A percentile compares a stretch with the other conserved stretches of the same genome.
Conservation (phyloP, 208 protist genomes). For the Wallacemonas sp. region DNA sequence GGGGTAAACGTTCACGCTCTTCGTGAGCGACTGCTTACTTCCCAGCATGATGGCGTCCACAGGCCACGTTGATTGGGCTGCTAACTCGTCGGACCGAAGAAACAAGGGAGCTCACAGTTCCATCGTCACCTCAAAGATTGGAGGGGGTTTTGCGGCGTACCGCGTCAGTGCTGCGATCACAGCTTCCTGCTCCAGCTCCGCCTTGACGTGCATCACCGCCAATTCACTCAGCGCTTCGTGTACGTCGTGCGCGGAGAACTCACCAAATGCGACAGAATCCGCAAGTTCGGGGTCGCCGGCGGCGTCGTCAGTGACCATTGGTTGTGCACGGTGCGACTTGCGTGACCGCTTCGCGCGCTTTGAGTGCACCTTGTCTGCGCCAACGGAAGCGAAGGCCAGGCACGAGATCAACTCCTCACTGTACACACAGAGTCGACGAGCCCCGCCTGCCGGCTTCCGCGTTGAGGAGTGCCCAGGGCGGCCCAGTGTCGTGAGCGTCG, state of each 20-base stretch:
- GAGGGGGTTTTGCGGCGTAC: background rate
- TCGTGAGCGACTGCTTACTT: no score
- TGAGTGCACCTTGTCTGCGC: background rate
- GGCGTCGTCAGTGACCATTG: no score
- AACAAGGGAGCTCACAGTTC: constrained; percentile 4
- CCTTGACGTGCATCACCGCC: constrained; percentile 8
- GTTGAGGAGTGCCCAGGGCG: background rate
- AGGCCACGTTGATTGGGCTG: no score
- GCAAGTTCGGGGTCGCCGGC: background rate
- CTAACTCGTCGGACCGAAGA: no score
- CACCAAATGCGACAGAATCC: background rate
- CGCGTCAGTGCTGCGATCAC: background rate
- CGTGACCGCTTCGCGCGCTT: background rate
- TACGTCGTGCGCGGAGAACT: background rate
- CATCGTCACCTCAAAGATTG: constrained; percentile 2
- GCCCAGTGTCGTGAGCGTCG: background rate
- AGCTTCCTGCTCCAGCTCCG: background rate
- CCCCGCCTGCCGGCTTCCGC: background rate
- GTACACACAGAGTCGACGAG: constrained; percentile 8
- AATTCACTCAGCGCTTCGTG: constrained; percentile 4
- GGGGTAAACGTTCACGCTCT: no score
- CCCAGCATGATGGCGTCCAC: no score
- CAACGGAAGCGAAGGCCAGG: constrained; percentile 10
- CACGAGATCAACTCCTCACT: constrained; percentile 10
- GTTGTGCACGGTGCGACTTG: no score